Base-by-base conservation (phyloP, 805 yeast genomes). In the Yarrowia sp. region DNA sequence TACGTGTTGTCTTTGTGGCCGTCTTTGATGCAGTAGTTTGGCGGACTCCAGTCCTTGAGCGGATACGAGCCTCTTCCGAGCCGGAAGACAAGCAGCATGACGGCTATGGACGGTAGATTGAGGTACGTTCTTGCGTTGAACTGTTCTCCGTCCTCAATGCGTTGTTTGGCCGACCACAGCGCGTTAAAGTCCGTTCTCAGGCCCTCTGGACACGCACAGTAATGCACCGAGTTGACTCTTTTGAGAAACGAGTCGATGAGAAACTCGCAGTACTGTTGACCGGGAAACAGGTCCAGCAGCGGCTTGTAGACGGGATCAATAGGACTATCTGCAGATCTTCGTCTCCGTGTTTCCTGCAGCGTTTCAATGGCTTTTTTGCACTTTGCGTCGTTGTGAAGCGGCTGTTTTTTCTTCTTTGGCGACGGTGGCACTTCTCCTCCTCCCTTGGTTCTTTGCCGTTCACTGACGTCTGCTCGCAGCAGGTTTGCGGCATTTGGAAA, bases 241-340 rank as follows among this genome's bases (percentile, higher is more conserved):
- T 58, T 58, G 36, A 58, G 51, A 24, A 58, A 58, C 21, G 51
- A 41, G 41, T 58, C 63, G 14, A 58, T 58, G 22, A 58, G 32
- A n/a, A 58, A 43, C 63, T 58, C 63, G 22, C 63, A 58, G 51
- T 58, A 58, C 41, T 58, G 63, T n/a, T 58, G 63, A 21, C 63
- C 63, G 4, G 63, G 63, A 38, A 58, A 58, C 32, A 58, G 51
- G 30, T 40, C 41, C n/a, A 58, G 63, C 16, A 58, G 30, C 30
- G 63, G 51, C n/a, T 41, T 43, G 32, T 41, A 58, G 10, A 58
- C 63, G 19, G 63, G 63, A 41, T 58, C 63, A 4, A 58, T 58
- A 19, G 49, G 51, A 30, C 38, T 58, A 16, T 54, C 36, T n/a
- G n/a, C n/a, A 3, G 51, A 32, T 16, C 51, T 19, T 2, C 49